Conservation (phyloP, 345 rosid species). For the Aurinia saxatilis region DNA sequence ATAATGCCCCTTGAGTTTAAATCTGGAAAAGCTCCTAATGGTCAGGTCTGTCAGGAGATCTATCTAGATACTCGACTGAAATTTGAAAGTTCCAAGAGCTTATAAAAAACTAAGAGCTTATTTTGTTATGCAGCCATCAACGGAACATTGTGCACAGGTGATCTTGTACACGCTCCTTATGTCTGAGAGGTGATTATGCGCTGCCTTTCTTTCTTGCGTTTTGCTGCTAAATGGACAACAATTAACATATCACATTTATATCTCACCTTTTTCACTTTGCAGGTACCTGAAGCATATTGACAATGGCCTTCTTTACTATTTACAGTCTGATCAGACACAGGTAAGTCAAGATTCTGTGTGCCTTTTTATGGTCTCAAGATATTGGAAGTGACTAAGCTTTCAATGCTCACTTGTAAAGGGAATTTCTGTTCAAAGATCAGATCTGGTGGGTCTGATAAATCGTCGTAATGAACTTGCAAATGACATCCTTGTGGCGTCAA, state of each 20-base stretch:
- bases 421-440: constrained; percentile 68
- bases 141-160: constrained; percentile 95
- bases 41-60: constrained; percentile 56
- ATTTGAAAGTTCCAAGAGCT: constrained; percentile 10
- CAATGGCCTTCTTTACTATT: constrained; percentile 83
- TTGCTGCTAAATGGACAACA: constrained; percentile 1
- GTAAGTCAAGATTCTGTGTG: constrained; percentile 33
- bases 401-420: constrained; percentile 45
- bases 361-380: constrained; percentile 5
- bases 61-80: constrained; percentile 3
- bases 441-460: constrained; percentile 84
- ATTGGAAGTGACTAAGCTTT: constrained; percentile 9
- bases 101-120: constrained; percentile 3
- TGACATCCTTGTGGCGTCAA: constrained; percentile 69
- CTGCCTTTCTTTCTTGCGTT: background rate
- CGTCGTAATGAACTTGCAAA: constrained; percentile 94
- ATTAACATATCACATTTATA: background rate
- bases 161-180: constrained; percentile 91
- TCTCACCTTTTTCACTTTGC: constrained; percentile 11
- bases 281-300: constrained; percentile 77
- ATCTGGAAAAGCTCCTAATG: constrained; percentile 72
- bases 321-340: constrained; percentile 80
- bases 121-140: constrained; percentile 57
- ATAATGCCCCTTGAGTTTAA: constrained; percentile 92
- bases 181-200: constrained; percentile 76